Conservation (phyloP, 139 green algal species). For the Yamagishiella unicocca region DNA sequence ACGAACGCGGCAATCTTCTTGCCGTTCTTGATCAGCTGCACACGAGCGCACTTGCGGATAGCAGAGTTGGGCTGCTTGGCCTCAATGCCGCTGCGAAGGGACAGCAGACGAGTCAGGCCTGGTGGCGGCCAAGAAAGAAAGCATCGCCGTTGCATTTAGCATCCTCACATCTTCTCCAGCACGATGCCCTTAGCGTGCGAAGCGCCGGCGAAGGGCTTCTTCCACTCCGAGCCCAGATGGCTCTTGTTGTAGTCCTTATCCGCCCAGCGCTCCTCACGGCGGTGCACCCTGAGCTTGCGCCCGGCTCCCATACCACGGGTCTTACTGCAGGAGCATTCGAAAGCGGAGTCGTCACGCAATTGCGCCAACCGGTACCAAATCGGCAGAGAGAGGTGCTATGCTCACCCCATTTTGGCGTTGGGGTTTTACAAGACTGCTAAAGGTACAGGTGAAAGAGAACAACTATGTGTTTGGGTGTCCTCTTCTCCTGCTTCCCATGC, state of each 20-base stretch:
- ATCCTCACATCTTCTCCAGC: conserved; percentile 97
- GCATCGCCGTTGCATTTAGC: not conserved
- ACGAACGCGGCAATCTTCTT: conserved; percentile 99
- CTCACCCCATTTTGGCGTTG: conserved; percentile 60
- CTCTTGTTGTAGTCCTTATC: conserved; percentile 99
- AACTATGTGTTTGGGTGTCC: not conserved
- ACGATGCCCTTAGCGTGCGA: conserved; percentile 99
- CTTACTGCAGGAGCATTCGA: conserved; percentile 79
- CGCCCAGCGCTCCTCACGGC: conserved; percentile 88
- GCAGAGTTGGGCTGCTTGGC: conserved; percentile 99
- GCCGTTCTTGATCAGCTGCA: conserved; percentile 99
- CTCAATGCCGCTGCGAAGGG: conserved; percentile 94
- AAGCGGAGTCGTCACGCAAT: not conserved
- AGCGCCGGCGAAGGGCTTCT: conserved; percentile 99
- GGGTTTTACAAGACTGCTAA: conserved; percentile 38
- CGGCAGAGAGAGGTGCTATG: not conserved
- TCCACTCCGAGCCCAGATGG: conserved; percentile 97
- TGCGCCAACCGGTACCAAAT: not conserved
- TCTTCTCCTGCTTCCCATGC: not conserved
- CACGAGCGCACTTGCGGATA: conserved; percentile 99
- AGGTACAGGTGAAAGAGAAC: conserved; percentile 39
- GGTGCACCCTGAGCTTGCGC: conserved; percentile 97
- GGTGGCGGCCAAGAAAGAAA: not conserved
- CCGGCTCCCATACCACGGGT: conserved; percentile 99
- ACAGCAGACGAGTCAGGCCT: not conserved